Evolutionary conservation across 352 stramenopile species (phyloP), one percentile per base, ranked within the genome.

Genomic region (Phytophthora pistaciae): DNA sequence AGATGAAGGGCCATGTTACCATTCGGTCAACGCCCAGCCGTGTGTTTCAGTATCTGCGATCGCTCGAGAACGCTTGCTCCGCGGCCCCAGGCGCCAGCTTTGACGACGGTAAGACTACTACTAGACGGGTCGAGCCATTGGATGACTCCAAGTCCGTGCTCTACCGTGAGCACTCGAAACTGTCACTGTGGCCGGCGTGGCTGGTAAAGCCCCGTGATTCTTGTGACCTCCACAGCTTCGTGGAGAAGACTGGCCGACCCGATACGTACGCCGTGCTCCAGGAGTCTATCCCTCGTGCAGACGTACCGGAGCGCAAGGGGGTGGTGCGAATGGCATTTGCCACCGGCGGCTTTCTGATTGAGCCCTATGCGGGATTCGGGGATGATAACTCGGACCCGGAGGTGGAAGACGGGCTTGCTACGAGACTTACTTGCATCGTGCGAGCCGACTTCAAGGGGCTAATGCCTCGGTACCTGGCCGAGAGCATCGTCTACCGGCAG

Each of bases 111-210:
- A 75, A 78, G 2, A 68, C 69, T 11, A 79, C 62, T 11, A 66
- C 91, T 10, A 70, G 78, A 33, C 78, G 79, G 55, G 85, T 94
- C 5, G 87, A 94, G 79, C 84, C 87, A 14, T 54, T 94, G 40
- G 84, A 91, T 75, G 85, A 92, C 0, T 80, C 72, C 1, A 81
- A 81, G 16, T 73, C 84, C n/a, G 80, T 94, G 48, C 62, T 94
- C 49, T 92, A 94, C 38, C 78, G 80, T 57, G 79, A 83, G n/a
- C 84, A 91, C 60, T 77, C 75, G 5, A 89, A 91, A 64, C 65
- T 94, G 13, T 94, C 87, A 11, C 72, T 90, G n/a, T 94, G 87
- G 87, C 87, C 87, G 23, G 78, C 83, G 23, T 94, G 87, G 87
- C 72, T 94, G 18, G 87, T 94, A 31, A 94, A 92, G 42, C 87